Conservation (phyloP, 202 grass and related monocot species). For the Carex arenaria region DNA sequence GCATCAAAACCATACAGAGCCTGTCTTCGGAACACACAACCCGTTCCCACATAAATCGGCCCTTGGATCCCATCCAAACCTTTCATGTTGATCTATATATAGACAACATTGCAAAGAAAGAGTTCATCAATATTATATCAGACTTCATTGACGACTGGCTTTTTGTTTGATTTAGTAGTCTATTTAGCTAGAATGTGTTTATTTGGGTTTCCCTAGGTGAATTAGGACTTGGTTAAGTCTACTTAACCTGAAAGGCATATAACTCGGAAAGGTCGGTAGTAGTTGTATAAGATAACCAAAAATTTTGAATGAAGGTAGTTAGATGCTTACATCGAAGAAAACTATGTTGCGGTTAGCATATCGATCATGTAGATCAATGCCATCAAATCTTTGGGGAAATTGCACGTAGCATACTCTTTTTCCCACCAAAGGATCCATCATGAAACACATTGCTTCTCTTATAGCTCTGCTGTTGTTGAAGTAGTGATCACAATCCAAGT, state of each 20-base stretch:
- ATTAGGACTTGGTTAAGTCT: not conserved
- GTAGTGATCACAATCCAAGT: constrained; percentile 98
- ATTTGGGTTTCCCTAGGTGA: not conserved
- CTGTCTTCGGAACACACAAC: constrained; percentile 87
- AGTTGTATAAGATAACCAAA: not conserved
- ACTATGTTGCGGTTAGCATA: constrained; percentile 92
- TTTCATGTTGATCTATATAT: constrained; percentile 91
- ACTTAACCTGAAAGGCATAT: not conserved
- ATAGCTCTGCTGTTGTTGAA: constrained; percentile 93
- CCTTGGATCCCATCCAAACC: constrained; percentile 98
- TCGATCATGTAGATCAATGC: constrained; percentile 89
- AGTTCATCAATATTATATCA: constrained; percentile 3
- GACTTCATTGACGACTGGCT: not conserved
- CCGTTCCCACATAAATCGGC: constrained; percentile 86
- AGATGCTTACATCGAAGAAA: constrained; percentile 87
- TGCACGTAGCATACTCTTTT: constrained; percentile 95
- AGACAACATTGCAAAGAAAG: constrained; percentile 7
- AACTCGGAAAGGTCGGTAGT: not conserved
- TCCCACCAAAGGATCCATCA: constrained; percentile 93
- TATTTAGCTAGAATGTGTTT: not conserved
- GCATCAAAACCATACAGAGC: constrained; percentile 83
- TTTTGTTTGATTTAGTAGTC: not conserved
- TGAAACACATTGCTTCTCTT: constrained; percentile 95
- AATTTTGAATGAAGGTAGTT: not conserved
- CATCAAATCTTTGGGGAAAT: constrained; percentile 91